phyloP scores from a whole-genome alignment of 805 yeast genomes.

The Wickerhamiella kazuoi region DNA sequence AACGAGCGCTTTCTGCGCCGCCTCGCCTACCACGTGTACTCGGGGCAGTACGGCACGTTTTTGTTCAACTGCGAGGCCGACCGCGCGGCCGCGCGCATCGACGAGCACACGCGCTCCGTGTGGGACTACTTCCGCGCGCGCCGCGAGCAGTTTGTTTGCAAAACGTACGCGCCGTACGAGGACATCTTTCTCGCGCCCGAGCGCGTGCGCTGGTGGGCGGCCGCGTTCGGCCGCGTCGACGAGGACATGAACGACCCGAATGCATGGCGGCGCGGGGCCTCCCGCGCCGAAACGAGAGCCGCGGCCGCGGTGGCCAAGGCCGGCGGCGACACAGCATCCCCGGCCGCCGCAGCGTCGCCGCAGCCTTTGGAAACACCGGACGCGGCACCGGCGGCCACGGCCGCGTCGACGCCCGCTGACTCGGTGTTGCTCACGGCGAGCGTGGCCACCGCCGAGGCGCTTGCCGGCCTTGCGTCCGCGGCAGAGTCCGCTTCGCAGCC shows the following conservation, averaged over 20 bases:
- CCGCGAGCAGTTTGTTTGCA: conserved; percentile 46
- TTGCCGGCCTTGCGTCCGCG: neutral
- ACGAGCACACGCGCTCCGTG: conserved; percentile 47
- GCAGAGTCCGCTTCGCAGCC: too few relatives aligned
- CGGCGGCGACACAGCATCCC: neutral
- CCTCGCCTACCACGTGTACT: conserved; percentile 68
- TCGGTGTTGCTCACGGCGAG: neutral
- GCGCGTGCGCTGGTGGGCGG: conserved; percentile 77
- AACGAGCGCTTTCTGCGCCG: conserved; percentile 77
- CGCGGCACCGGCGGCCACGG: neutral
- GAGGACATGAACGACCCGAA: conserved; percentile 37
- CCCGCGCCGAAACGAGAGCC: neutral
- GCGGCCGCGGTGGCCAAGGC: neutral
- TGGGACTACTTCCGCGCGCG: conserved; percentile 90
- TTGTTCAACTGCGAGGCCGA: conserved; percentile 60
- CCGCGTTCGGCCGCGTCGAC: conserved; percentile 58
- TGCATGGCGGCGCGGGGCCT: conserved; percentile 12
- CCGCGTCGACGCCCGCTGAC: neutral
- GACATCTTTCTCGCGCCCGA: conserved; percentile 21
- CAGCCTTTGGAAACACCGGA: neutral
- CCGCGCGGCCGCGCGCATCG: conserved; percentile 27
- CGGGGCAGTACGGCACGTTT: conserved; percentile 92
- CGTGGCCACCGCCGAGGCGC: neutral
- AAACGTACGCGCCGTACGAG: conserved; percentile 21
- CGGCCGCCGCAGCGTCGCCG: neutral